These are phyloP conservation scores for Exutisphaerella laricina DNA, from an alignment of 2,329 filamentous ascomycete species.

Conservation along the genomic window DNA sequence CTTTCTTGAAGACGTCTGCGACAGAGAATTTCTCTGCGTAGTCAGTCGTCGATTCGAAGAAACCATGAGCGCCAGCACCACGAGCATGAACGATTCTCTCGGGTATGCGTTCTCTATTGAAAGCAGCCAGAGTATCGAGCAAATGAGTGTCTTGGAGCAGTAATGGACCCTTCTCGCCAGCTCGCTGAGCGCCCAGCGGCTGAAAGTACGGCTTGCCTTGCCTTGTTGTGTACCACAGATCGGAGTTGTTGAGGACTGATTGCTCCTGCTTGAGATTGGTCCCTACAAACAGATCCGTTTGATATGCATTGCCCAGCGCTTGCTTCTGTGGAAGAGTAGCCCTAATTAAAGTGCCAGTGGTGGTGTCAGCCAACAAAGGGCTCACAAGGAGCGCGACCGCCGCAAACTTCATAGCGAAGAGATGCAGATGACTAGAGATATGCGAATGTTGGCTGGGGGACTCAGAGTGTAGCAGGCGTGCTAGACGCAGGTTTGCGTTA, in stretches of 20 bases:
- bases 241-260: conserved; percentile 26
- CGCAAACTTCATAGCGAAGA: conserved; percentile 13
- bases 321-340: conserved; percentile 11
- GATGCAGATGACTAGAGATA: not conserved
- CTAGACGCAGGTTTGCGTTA: not conserved
- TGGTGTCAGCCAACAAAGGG: conserved; percentile 12
- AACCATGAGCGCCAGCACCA: conserved; percentile 51
- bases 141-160: conserved; percentile 61
- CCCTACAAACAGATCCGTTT: conserved; percentile 26
- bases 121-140: conserved; percentile 57
- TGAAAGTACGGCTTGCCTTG: conserved; percentile 29
- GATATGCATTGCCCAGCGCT: conserved; percentile 12
- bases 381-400: conserved; percentile 9
- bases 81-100: conserved; percentile 62
- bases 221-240: conserved; percentile 27
- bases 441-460: not conserved
- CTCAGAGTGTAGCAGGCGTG: not conserved
- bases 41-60: conserved; percentile 52
- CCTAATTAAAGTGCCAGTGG: conserved; percentile 13
- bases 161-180: conserved; percentile 48
- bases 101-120: conserved; percentile 67
- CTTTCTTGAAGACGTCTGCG: conserved; percentile 61
- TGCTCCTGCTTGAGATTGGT: conserved; percentile 25
- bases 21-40: conserved; percentile 27
- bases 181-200: conserved; percentile 37